Evolutionary conservation across 2,329 filamentous ascomycete species (phyloP).

Genomic region (Ophiostoma populinum): DNA sequence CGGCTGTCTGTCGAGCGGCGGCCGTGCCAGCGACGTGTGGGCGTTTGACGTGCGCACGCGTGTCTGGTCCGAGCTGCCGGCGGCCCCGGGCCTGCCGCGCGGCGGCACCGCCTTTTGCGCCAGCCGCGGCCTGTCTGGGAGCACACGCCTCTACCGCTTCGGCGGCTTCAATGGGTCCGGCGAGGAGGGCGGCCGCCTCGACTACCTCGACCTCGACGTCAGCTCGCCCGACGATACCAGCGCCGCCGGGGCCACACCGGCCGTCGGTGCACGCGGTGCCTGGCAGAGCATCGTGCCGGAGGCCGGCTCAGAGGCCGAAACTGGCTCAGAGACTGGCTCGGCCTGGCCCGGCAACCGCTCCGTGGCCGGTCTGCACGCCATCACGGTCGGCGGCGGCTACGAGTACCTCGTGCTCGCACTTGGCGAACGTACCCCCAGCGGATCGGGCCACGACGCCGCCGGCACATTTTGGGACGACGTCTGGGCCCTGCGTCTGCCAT

Average conservation of each 20-base stretch:
- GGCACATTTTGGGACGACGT: constrained; percentile 41
- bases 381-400: constrained; percentile 40
- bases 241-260: constrained; percentile 27
- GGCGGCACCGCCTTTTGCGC: constrained; percentile 52
- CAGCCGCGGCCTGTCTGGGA: constrained; percentile 34
- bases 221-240: constrained; percentile 34
- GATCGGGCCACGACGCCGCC: constrained; percentile 30
- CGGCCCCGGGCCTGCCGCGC: constrained; percentile 48
- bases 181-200: constrained; percentile 55
- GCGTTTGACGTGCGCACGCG: constrained; percentile 49
- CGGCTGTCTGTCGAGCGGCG: constrained; percentile 49
- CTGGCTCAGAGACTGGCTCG: too few species aligned
- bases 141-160: constrained; percentile 61
- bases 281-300: constrained; percentile 29
- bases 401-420: constrained; percentile 46
- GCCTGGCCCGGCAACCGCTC: constrained; percentile 35
- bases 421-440: constrained; percentile 35
- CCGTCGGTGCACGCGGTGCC: constrained; percentile 28
- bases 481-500: constrained; percentile 46
- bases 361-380: constrained; percentile 34
- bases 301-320: constrained; percentile 18
- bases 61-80: constrained; percentile 49
- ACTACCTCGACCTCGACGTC: constrained; percentile 43
- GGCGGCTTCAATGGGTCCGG: constrained; percentile 58
- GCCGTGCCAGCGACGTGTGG: constrained; percentile 55